A percentile compares a stretch with the other conserved stretches of the same genome.
Conservation (phyloP, 345 rosid species). For the Syzygium jambos region DNA sequence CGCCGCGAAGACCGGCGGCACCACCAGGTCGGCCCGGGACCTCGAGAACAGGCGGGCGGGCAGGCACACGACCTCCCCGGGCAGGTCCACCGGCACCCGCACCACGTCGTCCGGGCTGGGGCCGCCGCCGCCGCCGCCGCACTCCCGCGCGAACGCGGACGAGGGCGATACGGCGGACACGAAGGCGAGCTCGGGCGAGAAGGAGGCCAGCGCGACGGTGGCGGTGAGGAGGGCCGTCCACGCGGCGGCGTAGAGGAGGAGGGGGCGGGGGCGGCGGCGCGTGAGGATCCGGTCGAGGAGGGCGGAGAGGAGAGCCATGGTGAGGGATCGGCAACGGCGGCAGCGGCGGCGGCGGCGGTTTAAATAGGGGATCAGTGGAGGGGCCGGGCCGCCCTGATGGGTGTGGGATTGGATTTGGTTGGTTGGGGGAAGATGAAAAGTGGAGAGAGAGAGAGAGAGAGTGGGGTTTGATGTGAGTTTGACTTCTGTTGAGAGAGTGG, state of each 20-base stretch:
- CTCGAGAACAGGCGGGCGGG: slow-evolving; percentile 47
- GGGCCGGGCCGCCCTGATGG: background rate
- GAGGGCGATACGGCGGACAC: slow-evolving; percentile 51
- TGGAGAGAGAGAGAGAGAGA: background rate
- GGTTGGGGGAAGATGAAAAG: background rate
- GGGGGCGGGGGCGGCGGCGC: slow-evolving; percentile 56
- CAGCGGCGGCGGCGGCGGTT: background rate
- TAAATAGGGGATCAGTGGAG: background rate
- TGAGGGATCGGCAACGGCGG: background rate
- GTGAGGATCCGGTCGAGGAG: slow-evolving; percentile 25
- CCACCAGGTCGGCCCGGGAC: slow-evolving; percentile 54
- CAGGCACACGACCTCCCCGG: slow-evolving; percentile 53
- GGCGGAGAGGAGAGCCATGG: slow-evolving; percentile 19
- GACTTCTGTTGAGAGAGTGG: background rate
- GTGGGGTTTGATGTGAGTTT: background rate
- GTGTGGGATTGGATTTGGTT: background rate
- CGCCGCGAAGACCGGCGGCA: slow-evolving; percentile 84
- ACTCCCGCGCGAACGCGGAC: slow-evolving; percentile 38
- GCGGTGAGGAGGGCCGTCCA: slow-evolving; percentile 66
- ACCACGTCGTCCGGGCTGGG: slow-evolving; percentile 23
- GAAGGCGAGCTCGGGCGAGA: slow-evolving; percentile 71
- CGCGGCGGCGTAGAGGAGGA: slow-evolving; percentile 53
- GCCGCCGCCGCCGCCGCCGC: slow-evolving; percentile 19
- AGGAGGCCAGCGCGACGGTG: slow-evolving; percentile 64
- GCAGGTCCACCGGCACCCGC: slow-evolving; percentile 57